These are phyloP conservation scores for Xylariaceae sp. DNA, from an alignment of 2,329 filamentous ascomycete genomes.

Conservation along the genomic window DNA sequence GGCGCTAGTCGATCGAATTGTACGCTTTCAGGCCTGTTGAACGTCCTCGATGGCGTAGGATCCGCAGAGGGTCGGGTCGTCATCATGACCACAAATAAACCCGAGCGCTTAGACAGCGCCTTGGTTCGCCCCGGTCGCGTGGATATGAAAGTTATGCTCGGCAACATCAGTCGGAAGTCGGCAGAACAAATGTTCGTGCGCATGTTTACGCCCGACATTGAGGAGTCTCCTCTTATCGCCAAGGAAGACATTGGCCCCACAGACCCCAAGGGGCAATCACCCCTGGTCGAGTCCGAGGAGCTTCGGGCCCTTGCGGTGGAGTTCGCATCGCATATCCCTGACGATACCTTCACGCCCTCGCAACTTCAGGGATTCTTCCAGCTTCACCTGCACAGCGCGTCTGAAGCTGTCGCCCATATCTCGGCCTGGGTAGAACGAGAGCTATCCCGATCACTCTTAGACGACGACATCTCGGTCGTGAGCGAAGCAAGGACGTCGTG, in stretches of 20 bases:
- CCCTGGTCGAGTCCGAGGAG: constrained; percentile 4
- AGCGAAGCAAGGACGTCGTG: constrained; percentile 19
- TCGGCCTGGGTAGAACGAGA: constrained; percentile 30
- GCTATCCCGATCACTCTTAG: constrained; percentile 21
- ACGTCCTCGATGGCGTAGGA: constrained; percentile 60
- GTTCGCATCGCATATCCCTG: constrained; percentile 31
- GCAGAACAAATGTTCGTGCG: constrained; percentile 35
- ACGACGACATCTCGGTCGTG: constrained; percentile 30
- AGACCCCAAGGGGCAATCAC: background rate
- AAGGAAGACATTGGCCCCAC: constrained; percentile 1
- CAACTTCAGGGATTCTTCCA: constrained; percentile 36
- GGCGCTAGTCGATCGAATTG: constrained; percentile 35
- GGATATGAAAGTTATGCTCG: constrained; percentile 50
- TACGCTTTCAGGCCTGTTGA: constrained; percentile 56
- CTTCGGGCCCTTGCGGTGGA: constrained; percentile 26
- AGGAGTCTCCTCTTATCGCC: constrained; percentile 1
- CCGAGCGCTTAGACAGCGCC: constrained; percentile 53
- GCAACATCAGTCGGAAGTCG: constrained; percentile 33
- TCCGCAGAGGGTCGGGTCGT: constrained; percentile 60
- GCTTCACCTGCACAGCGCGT: constrained; percentile 30
- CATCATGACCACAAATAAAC: constrained; percentile 63
- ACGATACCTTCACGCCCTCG: constrained; percentile 34
- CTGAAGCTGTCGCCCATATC: constrained; percentile 28
- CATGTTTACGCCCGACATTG: constrained; percentile 32
- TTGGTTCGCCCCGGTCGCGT: constrained; percentile 57